Percentiles rank a stretch among this genome's conserved stretches.
Conservation (phyloP, 192 early-diverging fungal genomes). For the Backusella circina region DNA sequence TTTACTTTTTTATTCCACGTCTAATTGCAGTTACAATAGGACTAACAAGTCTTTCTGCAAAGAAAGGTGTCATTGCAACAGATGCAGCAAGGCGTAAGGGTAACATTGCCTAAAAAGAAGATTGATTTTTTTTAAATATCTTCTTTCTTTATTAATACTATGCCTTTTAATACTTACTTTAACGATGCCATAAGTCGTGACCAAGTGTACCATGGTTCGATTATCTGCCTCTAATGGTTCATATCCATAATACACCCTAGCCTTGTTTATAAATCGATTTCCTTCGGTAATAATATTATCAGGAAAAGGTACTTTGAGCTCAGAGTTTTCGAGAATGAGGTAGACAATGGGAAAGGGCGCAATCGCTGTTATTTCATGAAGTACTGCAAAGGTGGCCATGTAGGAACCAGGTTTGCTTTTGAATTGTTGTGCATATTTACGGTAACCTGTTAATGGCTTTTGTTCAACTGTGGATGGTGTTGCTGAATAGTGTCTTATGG, state of each 20-base stretch:
- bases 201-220: conserved; percentile 66
- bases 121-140: background rate
- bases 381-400: conserved; percentile 68
- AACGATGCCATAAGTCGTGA: conserved; percentile 76
- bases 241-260: conserved; percentile 58
- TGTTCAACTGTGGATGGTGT: conserved; percentile 7
- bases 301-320: conserved; percentile 63
- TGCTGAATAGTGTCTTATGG: background rate
- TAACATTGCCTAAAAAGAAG: conserved; percentile 43
- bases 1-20: conserved; percentile 2
- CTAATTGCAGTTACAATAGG: conserved; percentile 23
- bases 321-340: conserved; percentile 51
- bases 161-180: conserved; percentile 53
- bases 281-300: conserved; percentile 60
- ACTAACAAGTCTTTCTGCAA: conserved; percentile 48
- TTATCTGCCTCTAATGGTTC: conserved; percentile 39
- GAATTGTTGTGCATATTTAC: conserved; percentile 54
- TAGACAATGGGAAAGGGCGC: conserved; percentile 76
- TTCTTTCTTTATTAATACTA: background rate
- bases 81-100: conserved; percentile 61
- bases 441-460: conserved; percentile 35
- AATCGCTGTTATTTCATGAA: conserved; percentile 90
- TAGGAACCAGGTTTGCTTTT: conserved; percentile 66
- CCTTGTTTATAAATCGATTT: conserved; percentile 49
- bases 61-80: conserved; percentile 52